Evolutionary conservation across 73 alveolate genomes (phyloP), one percentile per base, ranked within the genome.

Genomic region (Uronychia binucleata): DNA sequence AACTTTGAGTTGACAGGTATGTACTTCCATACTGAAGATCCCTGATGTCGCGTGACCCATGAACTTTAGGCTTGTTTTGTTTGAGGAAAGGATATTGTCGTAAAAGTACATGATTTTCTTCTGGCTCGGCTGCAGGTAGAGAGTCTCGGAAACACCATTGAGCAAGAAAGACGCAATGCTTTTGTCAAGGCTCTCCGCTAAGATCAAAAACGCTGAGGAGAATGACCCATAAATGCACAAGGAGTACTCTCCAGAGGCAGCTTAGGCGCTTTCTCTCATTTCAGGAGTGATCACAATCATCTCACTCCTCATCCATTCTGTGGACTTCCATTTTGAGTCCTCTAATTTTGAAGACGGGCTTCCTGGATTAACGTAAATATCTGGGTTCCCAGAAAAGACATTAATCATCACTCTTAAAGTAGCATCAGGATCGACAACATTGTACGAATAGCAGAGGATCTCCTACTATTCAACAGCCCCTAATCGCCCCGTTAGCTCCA

Each of bases 101-200:
- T 76, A 31, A 30, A 30, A 77, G 81, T 86, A 78, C 32, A 76
- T 28, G 74, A 78, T 1, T 26, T 34, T 46, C 28, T 82, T 59
- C 67, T 58, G 25, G 57, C 78, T 86, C 0, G 82, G 82, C 27
- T 78, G 1, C 0, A 86, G 82, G 74, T 86, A 86, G 30, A 85
- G 87, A 1, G 86, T 26, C 59, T 86, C 87, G 1, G 92, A 77
- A n/a, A 86, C n/a, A 0, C 92, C 92, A 11, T 74, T 30, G 28
- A 31, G 19, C 59, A 86, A 14, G n/a, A n/a, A n/a, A 11, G 19
- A 11, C 19, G 5, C 19, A 28, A 78, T 27, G 25, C 27, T 60
- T 25, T 86, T 81, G 28, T 86, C 78, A 26, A 76, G 79, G 81
- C 78, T 86, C 29, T 46, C 57, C 11, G 74, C 92, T 30, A 60